These are phyloP conservation scores for Phialophora chinensis DNA, from an alignment of 2,329 filamentous ascomycete genomes.

Conservation along the genomic window DNA sequence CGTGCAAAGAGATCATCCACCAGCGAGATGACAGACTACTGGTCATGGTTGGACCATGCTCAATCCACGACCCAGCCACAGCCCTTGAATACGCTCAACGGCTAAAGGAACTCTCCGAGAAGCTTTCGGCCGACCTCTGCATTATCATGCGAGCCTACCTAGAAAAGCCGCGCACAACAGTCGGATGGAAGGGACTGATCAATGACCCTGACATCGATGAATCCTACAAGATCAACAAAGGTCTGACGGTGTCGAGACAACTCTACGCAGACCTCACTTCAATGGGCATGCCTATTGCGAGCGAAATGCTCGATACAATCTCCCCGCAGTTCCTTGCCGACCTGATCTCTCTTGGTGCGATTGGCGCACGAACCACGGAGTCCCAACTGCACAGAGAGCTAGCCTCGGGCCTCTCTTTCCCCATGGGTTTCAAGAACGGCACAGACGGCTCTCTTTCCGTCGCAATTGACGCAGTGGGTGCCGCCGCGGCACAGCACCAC, in stretches of 20 bases:
- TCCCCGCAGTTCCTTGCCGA: slow-evolving; percentile 96
- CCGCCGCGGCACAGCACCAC: slow-evolving; percentile 89
- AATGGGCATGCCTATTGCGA: slow-evolving; percentile 93
- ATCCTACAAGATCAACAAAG: slow-evolving; percentile 99
- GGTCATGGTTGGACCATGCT: slow-evolving; percentile 92
- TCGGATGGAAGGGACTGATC: slow-evolving; percentile 98
- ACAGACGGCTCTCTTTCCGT: slow-evolving; percentile 90
- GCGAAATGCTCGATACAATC: slow-evolving; percentile 98
- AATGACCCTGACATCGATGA: slow-evolving; percentile 99
- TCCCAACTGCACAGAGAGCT: slow-evolving; percentile 94
- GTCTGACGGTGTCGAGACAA: slow-evolving; percentile 81
- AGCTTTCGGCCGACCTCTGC: slow-evolving; percentile 85
- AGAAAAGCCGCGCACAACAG: slow-evolving; percentile 96
- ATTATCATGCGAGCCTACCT: slow-evolving; percentile 99
- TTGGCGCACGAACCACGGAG: slow-evolving; percentile 96
- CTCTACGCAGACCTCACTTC: slow-evolving; percentile 91
- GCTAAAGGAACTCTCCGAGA: slow-evolving; percentile 79
- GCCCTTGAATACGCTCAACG: slow-evolving; percentile 92
- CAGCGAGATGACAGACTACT: slow-evolving; percentile 67
- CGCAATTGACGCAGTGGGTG: slow-evolving; percentile 93
- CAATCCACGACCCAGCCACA: slow-evolving; percentile 90
- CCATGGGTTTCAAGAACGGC: slow-evolving; percentile 99
- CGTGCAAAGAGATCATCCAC: slow-evolving; percentile 66
- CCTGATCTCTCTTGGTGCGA: slow-evolving; percentile 85
- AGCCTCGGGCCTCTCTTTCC: slow-evolving; percentile 92